Base-by-base conservation (phyloP, 306 rosid species). In the Urtica urens region DNA sequence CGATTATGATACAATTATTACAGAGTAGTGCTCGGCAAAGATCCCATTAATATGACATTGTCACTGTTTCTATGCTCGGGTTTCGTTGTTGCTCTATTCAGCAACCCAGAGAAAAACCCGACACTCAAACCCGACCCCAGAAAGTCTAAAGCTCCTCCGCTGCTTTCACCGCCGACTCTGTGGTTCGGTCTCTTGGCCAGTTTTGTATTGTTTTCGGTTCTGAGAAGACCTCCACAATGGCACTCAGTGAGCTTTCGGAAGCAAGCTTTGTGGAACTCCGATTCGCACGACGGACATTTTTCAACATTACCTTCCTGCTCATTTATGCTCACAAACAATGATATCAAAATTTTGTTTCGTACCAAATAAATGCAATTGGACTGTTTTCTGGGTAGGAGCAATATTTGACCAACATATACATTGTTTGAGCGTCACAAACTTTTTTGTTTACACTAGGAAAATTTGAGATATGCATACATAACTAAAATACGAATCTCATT, bases 1-100 rank as follows among this genome's bases (percentile, higher is more conserved):
- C 48, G n/a, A n/a, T n/a, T 55, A 55, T 40, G 52, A 59, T 38
- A 58, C 65, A 62, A 12, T 42, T 44, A 51, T 78, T 68, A 90
- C 23, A 90, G 59, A 55, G 78, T 54, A 40, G 60, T 69, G 68
- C 78, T 58, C 20, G 99, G 99, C 49, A 90, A 65, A 33, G 96
- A 81, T 65, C 92, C 96, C 99, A 85, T 81, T 42, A 82, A 60
- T 55, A 90, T 71, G 63, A 78, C 62, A 66, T 81, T 82, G 55
- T 76, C 93, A 9, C 38, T 3, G 5, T 76, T 84, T 64, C 58
- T 79, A 33, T 55, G 79, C 37, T 66, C 82, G 29, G 54, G 72
- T 14, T 73, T 78, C 2, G 72, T 59, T 54, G 68, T 77, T 49
- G 68, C 69, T 63, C 58, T 81, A 0, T 78, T 16, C 73, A 90